Evolutionary conservation across 2,329 filamentous ascomycete species (phyloP).

Genomic region (Colletotrichum euphorbiae): DNA sequence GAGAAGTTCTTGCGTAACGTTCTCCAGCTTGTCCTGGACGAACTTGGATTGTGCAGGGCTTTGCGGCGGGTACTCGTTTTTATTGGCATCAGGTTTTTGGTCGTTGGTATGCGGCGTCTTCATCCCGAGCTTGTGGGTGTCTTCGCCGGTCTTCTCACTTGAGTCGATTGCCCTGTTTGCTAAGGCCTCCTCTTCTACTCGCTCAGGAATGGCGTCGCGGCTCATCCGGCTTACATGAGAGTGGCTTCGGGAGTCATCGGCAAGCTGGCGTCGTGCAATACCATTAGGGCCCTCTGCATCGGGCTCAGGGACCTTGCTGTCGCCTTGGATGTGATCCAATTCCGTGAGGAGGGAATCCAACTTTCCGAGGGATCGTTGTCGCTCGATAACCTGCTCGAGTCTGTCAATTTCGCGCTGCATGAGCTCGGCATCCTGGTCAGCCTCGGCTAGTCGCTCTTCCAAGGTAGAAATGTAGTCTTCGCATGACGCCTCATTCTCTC

Average conservation of each 20-base stretch:
- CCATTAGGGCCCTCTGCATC: slow-evolving; percentile 54
- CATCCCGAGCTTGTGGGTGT: slow-evolving; percentile 1
- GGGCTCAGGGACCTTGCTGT: slow-evolving; percentile 57
- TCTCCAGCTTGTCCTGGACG: slow-evolving; percentile 92
- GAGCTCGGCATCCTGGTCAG: slow-evolving; percentile 93
- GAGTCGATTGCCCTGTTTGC: slow-evolving; percentile 38
- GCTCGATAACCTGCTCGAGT: slow-evolving; percentile 93
- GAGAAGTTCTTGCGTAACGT: slow-evolving; percentile 89
- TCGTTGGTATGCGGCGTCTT: slow-evolving; percentile 32
- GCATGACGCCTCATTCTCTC: slow-evolving; percentile 89
- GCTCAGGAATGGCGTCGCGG: slow-evolving; percentile 66
- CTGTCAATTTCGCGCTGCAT: slow-evolving; percentile 98
- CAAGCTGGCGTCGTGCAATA: slow-evolving; percentile 56
- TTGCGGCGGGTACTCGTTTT: slow-evolving; percentile 61
- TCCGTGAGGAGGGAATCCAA: slow-evolving; percentile 93
- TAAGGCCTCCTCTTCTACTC: slow-evolving; percentile 55
- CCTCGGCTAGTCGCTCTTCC: slow-evolving; percentile 93
- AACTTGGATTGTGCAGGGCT: slow-evolving; percentile 86
- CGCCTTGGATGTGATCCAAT: slow-evolving; percentile 80
- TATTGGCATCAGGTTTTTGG: slow-evolving; percentile 26
- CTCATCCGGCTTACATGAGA: slow-evolving; percentile 61
- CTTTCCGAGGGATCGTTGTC: slow-evolving; percentile 93
- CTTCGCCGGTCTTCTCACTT: slow-evolving; percentile 46
- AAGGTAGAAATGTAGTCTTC: slow-evolving; percentile 98
- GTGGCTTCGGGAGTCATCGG: slow-evolving; percentile 65